phyloP scores from a whole-genome alignment of 2,329 filamentous ascomycete species.

The Leptographium flavum region DNA sequence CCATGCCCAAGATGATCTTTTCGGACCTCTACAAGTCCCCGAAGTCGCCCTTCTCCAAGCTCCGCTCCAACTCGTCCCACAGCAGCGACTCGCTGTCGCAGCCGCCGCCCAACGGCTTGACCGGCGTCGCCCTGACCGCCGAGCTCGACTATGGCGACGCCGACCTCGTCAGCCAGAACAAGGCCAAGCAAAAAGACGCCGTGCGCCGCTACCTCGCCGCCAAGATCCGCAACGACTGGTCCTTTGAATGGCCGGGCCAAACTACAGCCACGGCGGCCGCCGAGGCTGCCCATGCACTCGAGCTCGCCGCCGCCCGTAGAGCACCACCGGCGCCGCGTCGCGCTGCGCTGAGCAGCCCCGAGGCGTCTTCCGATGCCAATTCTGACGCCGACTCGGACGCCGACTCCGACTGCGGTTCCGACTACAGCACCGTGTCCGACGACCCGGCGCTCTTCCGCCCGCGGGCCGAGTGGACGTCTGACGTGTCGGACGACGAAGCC shows the following conservation, averaged over 20 bases:
- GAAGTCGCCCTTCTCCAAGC: constrained; percentile 36
- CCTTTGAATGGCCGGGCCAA: constrained; percentile 38
- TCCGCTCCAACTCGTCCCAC: constrained; percentile 25
- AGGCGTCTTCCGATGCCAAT: not conserved
- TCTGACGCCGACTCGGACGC: constrained; percentile 18
- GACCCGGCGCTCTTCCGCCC: constrained; percentile 34
- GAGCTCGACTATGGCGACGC: constrained; percentile 33
- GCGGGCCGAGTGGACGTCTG: constrained; percentile 42
- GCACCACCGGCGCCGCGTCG: not conserved
- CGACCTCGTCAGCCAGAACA: constrained; percentile 48
- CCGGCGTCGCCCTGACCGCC: constrained; percentile 1
- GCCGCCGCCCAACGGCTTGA: constrained; percentile 5
- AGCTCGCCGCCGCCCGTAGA: not conserved
- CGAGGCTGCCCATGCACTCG: not conserved
- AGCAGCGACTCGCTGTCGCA: not conserved
- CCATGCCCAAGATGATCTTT: constrained; percentile 35
- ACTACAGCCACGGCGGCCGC: not conserved
- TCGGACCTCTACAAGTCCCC: constrained; percentile 44
- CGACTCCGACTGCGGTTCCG: constrained; percentile 31
- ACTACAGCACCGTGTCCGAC: constrained; percentile 44
- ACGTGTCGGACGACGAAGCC: constrained; percentile 36
- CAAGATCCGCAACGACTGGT: constrained; percentile 45
- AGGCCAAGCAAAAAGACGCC: constrained; percentile 47
- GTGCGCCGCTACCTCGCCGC: constrained; percentile 39
- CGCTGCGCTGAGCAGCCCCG: too few species aligned